phyloP scores from a whole-genome alignment of 2,329 filamentous ascomycete genomes.

The Botryotinia narcissicola region DNA sequence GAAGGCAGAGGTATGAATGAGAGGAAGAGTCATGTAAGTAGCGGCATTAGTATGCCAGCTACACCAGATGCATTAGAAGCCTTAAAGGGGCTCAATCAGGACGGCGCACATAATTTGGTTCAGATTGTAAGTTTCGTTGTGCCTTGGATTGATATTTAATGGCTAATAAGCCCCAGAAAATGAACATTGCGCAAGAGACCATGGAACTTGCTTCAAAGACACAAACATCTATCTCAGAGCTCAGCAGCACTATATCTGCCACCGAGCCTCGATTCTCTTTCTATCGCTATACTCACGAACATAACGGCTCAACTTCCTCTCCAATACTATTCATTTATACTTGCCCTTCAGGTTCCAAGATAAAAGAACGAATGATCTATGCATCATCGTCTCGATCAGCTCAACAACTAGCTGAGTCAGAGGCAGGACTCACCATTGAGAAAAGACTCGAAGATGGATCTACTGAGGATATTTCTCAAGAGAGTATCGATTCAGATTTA shows the following conservation, averaged over 20 bases:
- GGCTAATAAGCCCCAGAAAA: conserved; percentile 51
- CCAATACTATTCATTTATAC: conserved; percentile 81
- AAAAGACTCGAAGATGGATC: conserved; percentile 70
- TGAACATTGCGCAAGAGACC: conserved; percentile 67
- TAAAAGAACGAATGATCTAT: conserved; percentile 85
- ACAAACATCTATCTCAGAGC: conserved; percentile 55
- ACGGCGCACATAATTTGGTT: conserved; percentile 51
- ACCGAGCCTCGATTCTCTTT: conserved; percentile 76
- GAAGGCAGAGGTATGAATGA: conserved; percentile 65
- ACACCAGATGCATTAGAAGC: conserved; percentile 63
- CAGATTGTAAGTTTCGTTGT: conserved; percentile 57
- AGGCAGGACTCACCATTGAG: conserved; percentile 63
- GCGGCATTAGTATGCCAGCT: conserved; percentile 49
- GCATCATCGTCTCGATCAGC: conserved; percentile 68
- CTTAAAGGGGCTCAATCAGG: conserved; percentile 55
- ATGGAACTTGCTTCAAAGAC: conserved; percentile 60
- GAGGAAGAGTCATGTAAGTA: conserved; percentile 50
- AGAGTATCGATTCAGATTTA: conserved; percentile 63
- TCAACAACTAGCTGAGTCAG: conserved; percentile 60
- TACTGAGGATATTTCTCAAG: conserved; percentile 67
- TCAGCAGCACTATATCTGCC: conserved; percentile 59
- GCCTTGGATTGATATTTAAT: not conserved
- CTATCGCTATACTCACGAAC: conserved; percentile 63
- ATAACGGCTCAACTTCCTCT: conserved; percentile 51
- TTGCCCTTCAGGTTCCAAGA: conserved; percentile 67